These are phyloP conservation scores for Hypoxylon sp. DNA, from an alignment of 2,329 filamentous ascomycete species.

Conservation along the genomic window DNA sequence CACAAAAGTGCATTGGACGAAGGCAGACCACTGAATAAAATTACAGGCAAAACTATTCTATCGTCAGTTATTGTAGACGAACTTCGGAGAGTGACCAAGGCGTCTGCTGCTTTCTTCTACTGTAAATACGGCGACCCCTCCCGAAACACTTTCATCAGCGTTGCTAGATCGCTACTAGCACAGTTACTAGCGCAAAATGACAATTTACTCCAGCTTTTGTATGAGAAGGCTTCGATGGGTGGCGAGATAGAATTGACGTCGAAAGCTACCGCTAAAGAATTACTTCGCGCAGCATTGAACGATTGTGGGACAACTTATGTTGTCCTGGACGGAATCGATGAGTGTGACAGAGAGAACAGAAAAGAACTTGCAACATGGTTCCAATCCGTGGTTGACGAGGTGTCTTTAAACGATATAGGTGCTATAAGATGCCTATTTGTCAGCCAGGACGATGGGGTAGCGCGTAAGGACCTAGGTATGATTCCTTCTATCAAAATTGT, in stretches of 20 bases:
- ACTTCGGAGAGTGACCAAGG: constrained; percentile 29
- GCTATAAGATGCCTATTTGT: constrained; percentile 53
- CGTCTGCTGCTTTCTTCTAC: constrained; percentile 57
- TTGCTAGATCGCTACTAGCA: constrained; percentile 55
- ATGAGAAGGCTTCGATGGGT: constrained; percentile 54
- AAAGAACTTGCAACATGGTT: constrained; percentile 55
- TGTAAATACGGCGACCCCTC: constrained; percentile 55
- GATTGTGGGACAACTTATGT: constrained; percentile 53
- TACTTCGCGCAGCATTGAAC: constrained; percentile 52
- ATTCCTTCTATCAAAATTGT: constrained; percentile 48
- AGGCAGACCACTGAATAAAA: not conserved
- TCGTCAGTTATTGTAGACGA: constrained; percentile 58
- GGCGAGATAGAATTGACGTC: constrained; percentile 52
- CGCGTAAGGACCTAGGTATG: constrained; percentile 49
- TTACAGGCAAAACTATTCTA: constrained; percentile 52
- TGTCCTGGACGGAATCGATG: constrained; percentile 61
- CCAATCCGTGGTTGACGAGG: constrained; percentile 23
- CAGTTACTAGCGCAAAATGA: constrained; percentile 55
- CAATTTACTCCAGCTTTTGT: constrained; percentile 53
- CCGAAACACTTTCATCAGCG: constrained; percentile 53
- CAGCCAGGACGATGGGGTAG: constrained; percentile 57
- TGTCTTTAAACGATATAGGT: constrained; percentile 26
- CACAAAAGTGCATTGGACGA: not conserved
- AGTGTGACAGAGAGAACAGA: constrained; percentile 55
- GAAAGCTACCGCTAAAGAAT: constrained; percentile 47